Evolutionary conservation across 2,329 filamentous ascomycete genomes (phyloP).

Genomic region (Ophiocordyceps camponoti-leonardi): DNA sequence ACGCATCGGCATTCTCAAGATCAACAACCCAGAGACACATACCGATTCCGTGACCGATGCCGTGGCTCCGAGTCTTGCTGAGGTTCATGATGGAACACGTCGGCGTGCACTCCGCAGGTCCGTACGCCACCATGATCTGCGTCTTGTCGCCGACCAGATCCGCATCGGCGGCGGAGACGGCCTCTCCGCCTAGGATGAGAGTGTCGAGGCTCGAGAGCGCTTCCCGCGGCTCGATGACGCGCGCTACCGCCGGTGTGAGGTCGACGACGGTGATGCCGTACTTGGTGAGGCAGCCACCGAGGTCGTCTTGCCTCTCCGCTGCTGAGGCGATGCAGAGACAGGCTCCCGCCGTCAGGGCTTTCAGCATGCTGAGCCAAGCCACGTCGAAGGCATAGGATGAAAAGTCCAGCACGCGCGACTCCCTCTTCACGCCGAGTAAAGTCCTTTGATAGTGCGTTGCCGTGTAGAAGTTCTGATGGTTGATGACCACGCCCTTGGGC

Average conservation of each 20-base stretch:
- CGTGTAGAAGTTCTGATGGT: conserved; percentile 5
- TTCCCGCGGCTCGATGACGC: conserved; percentile 1
- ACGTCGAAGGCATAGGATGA: conserved; percentile 5
- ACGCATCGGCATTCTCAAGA: conserved; percentile 11
- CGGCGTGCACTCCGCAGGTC: conserved; percentile 1
- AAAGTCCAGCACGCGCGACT: conserved; percentile 4
- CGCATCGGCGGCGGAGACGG: conserved; percentile 2
- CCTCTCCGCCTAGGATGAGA: conserved; percentile 5
- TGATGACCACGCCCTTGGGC: conserved; percentile 9
- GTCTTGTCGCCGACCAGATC: conserved; percentile 3
- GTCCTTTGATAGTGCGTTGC: conserved; percentile 3
- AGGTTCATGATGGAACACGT: neutral
- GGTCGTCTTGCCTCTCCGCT: conserved; percentile 3
- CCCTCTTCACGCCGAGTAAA: neutral
- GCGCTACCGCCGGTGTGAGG: conserved; percentile 6
- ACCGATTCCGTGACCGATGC: neutral
- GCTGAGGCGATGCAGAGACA: conserved; percentile 5
- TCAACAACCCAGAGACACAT: neutral
- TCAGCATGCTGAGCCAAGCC: conserved; percentile 1
- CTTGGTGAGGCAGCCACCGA: conserved; percentile 2
- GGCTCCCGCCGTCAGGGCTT: conserved; percentile 1
- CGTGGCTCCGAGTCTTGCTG: neutral
- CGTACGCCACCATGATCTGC: conserved; percentile 1
- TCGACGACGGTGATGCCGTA: conserved; percentile 3
- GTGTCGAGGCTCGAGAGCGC: conserved; percentile 3